These are phyloP conservation scores for Pezizomycotina sp. DNA, from an alignment of 2,329 filamentous ascomycete species.

Conservation along the genomic window DNA sequence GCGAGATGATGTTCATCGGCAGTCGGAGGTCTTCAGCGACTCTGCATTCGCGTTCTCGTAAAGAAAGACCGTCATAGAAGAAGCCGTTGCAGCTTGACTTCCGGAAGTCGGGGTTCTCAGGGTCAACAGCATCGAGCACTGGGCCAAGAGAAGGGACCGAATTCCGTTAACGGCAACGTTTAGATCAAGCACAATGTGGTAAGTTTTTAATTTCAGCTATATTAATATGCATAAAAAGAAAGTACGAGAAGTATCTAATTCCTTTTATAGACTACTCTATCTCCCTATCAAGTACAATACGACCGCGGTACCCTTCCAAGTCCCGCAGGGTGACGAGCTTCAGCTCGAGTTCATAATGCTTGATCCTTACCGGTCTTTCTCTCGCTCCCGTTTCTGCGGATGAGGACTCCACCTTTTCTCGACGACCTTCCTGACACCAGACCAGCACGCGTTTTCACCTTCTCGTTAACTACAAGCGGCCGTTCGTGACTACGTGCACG, in stretches of 20 bases:
- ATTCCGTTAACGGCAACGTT: constrained; percentile 55
- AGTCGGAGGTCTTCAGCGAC: constrained; percentile 74
- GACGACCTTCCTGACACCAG: constrained; percentile 63
- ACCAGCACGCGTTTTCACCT: constrained; percentile 99
- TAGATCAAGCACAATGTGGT: constrained; percentile 98
- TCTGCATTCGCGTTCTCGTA: constrained; percentile 68
- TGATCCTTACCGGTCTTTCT: constrained; percentile 75
- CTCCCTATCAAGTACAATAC: constrained; percentile 68
- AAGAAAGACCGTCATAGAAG: constrained; percentile 64
- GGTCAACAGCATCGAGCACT: constrained; percentile 69
- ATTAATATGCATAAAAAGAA: background rate
- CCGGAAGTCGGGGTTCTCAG: constrained; percentile 80
- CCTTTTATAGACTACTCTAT: constrained; percentile 39
- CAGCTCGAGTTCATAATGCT: constrained; percentile 99
- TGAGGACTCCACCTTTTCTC: constrained; percentile 52
- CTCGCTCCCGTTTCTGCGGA: constrained; percentile 40
- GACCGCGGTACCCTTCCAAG: constrained; percentile 60
- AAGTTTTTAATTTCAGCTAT: constrained; percentile 33
- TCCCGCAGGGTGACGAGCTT: constrained; percentile 53
- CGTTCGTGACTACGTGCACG: constrained; percentile 74
- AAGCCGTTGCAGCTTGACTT: constrained; percentile 87
- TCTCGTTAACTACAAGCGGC: constrained; percentile 93
- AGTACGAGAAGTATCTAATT: background rate
- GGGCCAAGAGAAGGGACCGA: constrained; percentile 34
- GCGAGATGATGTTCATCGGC: constrained; percentile 76